These are phyloP conservation scores for Echinosophora koreensis DNA, from an alignment of 306 rosid genomes.

Conservation along the genomic window DNA sequence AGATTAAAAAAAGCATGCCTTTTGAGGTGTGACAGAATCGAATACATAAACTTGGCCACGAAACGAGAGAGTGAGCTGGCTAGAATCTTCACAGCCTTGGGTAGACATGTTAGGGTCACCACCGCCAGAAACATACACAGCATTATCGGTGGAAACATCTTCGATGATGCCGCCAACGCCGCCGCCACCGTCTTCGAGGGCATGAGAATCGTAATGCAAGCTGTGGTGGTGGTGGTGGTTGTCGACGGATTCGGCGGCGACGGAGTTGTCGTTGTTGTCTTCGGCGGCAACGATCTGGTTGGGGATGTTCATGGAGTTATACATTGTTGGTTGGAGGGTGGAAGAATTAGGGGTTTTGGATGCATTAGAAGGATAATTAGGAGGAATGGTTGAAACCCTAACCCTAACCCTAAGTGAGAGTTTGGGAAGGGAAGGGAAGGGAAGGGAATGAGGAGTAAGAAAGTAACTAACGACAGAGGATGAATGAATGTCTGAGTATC, in stretches of 20 bases:
- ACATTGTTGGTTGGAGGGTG: conserved; percentile 58
- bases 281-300: conserved; percentile 67
- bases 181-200: conserved; percentile 63
- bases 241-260: conserved; percentile 53
- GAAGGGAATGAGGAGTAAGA: background rate
- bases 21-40: conserved; percentile 87
- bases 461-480: background rate
- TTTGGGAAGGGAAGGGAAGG: background rate
- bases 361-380: conserved; percentile 54
- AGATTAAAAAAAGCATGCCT: conserved; percentile 50
- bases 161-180: conserved; percentile 54
- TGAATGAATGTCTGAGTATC: conserved; percentile 18
- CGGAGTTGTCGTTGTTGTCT: conserved; percentile 54
- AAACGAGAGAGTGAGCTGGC: conserved; percentile 92
- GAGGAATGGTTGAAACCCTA: conserved; percentile 48
- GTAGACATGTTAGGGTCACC: conserved; percentile 56
- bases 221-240: conserved; percentile 54
- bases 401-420: conserved; percentile 23
- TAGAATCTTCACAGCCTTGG: conserved; percentile 66
- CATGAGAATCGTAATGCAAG: conserved; percentile 64
- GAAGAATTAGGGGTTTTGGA: conserved; percentile 48
- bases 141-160: conserved; percentile 58
- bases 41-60: conserved; percentile 94
- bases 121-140: conserved; percentile 56
- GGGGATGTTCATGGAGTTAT: conserved; percentile 63